Evolutionary conservation across 352 stramenopile species (phyloP), one percentile per base, ranked within the genome.

Genomic region (Elongisporangium senticosum): DNA sequence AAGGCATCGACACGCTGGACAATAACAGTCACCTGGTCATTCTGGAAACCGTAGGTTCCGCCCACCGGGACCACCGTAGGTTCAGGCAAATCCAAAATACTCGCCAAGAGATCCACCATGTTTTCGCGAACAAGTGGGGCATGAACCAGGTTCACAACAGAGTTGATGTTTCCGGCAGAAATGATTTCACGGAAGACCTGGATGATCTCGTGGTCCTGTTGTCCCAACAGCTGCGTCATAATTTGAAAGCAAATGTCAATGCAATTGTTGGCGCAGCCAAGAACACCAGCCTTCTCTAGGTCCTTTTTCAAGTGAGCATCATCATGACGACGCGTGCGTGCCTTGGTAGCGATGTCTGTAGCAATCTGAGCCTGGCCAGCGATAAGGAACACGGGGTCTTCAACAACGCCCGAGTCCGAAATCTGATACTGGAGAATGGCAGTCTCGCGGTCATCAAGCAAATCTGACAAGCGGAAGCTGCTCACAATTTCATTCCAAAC

Each of bases 401-500:
- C 85, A 1, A 93, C 86, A 13, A 72, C 71, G 5, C 86, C 86
- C 17, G 74, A 82, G 57, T 91, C 83, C 11, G 84, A 87, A 57
- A 96, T 96, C 63, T 96, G 84, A 53, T 96, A 96, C 59, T 96
- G 86, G 39, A 96, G 65, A 62, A 96, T 93, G 0, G 86, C 85
- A 7, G 84, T 93, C 63, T 96, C 84, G 28, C 86, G 77, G 59
- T 96, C 85, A 55, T 96, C 86, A 26, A 96, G 66, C 52, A 96
- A 71, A 64, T 96, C 86, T 1, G 84, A 93, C 50, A 96, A 60
- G 20, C 86, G 84, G 59, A 93, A 96, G 65, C 86, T 93, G 72
- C 85, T 96, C 15, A 96, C 75, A 60, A 93, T 91, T 53, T 94
- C 86, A 49, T 96, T 96, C 86, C 86, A 96, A 7, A 96, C 86